phyloP scores from a whole-genome alignment of 345 rosid species.

The Eucalyptus brandiana region DNA sequence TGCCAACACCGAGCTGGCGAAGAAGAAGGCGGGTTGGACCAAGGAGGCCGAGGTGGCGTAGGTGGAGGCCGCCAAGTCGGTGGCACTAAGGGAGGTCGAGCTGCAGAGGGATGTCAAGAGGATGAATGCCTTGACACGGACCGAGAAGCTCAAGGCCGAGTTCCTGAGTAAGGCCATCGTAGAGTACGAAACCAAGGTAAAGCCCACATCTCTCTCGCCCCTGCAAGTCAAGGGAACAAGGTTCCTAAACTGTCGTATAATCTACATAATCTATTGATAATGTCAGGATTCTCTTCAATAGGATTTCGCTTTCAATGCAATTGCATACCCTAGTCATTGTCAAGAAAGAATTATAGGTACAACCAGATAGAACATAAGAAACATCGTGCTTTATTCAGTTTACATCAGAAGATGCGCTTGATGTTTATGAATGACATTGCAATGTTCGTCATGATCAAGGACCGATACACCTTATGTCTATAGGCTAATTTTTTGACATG shows the following conservation, averaged over 20 bases:
- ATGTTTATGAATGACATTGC: not conserved
- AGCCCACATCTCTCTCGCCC: not conserved
- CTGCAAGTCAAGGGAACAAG: not conserved
- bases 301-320: not conserved
- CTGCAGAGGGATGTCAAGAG: conserved; percentile 60
- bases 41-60: conserved; percentile 60
- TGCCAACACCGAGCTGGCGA: conserved; percentile 56
- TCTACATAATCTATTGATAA: not conserved
- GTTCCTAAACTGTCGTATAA: not conserved
- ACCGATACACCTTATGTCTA: no score
- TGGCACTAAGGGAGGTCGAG: conserved; percentile 60
- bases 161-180: conserved; percentile 64
- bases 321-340: not conserved
- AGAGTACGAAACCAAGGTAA: conserved; percentile 70
- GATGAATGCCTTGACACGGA: conserved; percentile 55
- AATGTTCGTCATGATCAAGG: not conserved
- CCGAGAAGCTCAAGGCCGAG: conserved; percentile 80
- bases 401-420: not conserved
- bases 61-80: conserved; percentile 67
- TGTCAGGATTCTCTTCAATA: not conserved
- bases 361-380: not conserved
- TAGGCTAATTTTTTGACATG: not conserved
- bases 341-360: not conserved
- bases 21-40: conserved; percentile 70
- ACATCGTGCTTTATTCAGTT: not conserved